A percentile compares a stretch with the other conserved stretches of the same genome.
phyloP scores from a whole-genome alignment of 768 basidiomycete genomes.

The Suillus discolor region DNA sequence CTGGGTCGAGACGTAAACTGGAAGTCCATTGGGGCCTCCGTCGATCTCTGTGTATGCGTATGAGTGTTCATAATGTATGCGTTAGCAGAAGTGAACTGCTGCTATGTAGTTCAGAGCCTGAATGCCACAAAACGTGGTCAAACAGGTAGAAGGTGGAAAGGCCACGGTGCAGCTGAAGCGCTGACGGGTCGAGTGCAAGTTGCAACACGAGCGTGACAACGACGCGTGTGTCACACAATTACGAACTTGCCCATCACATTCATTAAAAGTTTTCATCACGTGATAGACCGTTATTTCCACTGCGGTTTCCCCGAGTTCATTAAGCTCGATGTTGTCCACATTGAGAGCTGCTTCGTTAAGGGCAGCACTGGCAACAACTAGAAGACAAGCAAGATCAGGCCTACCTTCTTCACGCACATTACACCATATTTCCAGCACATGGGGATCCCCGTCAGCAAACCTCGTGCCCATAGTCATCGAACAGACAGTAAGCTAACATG shows the following conservation, averaged over 20 bases:
- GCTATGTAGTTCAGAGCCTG: not conserved
- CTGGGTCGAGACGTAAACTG: slow-evolving; percentile 75
- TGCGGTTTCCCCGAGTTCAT: not conserved
- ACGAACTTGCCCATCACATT: slow-evolving; percentile 12
- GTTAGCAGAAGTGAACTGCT: not conserved
- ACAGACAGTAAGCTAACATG: slow-evolving; percentile 66
- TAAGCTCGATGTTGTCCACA: not conserved
- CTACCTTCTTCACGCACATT: slow-evolving; percentile 42
- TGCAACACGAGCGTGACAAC: slow-evolving; percentile 17
- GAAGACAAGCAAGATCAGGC: slow-evolving; percentile 17
- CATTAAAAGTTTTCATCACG: slow-evolving; percentile 24
- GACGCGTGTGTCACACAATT: slow-evolving; percentile 36
- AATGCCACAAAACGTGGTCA: not conserved
- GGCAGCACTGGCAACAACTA: slow-evolving; percentile 12
- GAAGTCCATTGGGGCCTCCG: slow-evolving; percentile 88
- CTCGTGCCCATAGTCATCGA: slow-evolving; percentile 94
- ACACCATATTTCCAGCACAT: slow-evolving; percentile 54
- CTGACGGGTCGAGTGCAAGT: not conserved
- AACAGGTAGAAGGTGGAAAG: not conserved
- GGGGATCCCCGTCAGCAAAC: slow-evolving; percentile 51
- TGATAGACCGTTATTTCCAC: not conserved
- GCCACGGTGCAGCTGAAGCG: not conserved
- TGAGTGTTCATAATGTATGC: slow-evolving; percentile 26
- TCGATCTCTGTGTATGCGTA: slow-evolving; percentile 50
- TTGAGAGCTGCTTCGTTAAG: not conserved